Evolutionary conservation across 371 early-diverging fungal genomes (phyloP).

Genomic region (Syncephalastrum monosporum): DNA sequence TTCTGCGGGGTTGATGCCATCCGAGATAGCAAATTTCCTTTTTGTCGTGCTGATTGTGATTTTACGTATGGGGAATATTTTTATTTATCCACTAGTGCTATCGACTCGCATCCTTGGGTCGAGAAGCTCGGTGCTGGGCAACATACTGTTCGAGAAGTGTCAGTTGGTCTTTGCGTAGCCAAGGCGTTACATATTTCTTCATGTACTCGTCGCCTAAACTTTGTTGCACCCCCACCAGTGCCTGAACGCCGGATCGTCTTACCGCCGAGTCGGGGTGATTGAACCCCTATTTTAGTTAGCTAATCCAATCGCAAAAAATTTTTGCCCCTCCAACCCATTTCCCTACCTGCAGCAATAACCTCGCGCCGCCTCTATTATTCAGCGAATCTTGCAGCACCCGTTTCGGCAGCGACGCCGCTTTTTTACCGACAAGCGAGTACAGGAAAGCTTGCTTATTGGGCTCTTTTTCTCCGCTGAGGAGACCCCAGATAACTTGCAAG

Average conservation of each 20-base stretch:
- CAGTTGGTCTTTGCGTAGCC: slow-evolving; percentile 24
- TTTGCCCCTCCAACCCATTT: not conserved
- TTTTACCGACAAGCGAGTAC: slow-evolving; percentile 8
- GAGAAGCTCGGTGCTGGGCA: not conserved
- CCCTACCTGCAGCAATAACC: slow-evolving; percentile 15
- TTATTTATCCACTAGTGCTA: too few relatives aligned
- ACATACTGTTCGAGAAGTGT: slow-evolving; percentile 19
- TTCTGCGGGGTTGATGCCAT: too few relatives aligned
- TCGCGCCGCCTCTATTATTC: slow-evolving; percentile 3
- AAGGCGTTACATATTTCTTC: slow-evolving; percentile 13
- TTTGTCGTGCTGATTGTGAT: too few relatives aligned
- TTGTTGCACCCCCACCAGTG: slow-evolving; percentile 24
- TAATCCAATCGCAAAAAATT: too few relatives aligned
- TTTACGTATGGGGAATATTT: slow-evolving; percentile 1
- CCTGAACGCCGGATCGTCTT: slow-evolving; percentile 26
- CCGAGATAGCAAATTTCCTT: too few relatives aligned
- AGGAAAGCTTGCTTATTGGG: slow-evolving; percentile 1
- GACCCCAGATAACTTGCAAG: slow-evolving; percentile 1
- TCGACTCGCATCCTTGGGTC: too few relatives aligned
- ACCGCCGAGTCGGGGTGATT: slow-evolving; percentile 20
- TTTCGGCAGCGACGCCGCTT: slow-evolving; percentile 10
- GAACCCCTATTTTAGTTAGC: slow-evolving; percentile 13
- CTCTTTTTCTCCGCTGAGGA: not conserved
- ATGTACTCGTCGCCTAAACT: slow-evolving; percentile 23
- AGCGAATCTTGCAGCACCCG: slow-evolving; percentile 10